A percentile compares a stretch with the other conserved stretches of the same genome.
Evolutionary conservation across 805 yeast genomes (phyloP).

Genomic region (Starmerella scarabaei): DNA sequence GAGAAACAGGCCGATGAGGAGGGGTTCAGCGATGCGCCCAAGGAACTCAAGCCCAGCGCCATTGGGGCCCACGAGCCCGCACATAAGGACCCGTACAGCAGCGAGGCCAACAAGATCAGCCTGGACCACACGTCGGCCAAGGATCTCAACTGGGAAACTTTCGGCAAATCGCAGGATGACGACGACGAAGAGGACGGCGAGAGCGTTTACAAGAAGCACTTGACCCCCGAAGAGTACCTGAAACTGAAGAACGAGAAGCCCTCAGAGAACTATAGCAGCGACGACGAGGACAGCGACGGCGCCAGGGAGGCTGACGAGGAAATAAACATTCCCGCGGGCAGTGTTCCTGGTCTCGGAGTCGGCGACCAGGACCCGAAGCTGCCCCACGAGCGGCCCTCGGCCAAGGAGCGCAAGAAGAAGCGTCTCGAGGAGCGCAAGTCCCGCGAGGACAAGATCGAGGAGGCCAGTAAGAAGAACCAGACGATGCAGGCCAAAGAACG

Average conservation of each 20-base stretch:
- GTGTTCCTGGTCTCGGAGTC: slow-evolving; percentile 21
- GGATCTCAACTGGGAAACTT: neutral
- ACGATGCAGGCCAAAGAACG: slow-evolving; percentile 9
- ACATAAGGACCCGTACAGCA: neutral
- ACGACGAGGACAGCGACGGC: neutral
- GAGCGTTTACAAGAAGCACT: neutral
- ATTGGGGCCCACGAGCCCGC: neutral
- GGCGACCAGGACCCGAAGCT: slow-evolving; percentile 20
- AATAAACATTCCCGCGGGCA: slow-evolving; percentile 16
- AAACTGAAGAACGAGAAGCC: neutral
- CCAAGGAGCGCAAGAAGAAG: slow-evolving; percentile 4
- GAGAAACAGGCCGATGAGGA: neutral
- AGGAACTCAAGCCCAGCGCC: neutral
- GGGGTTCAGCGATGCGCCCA: neutral
- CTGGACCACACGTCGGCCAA: neutral
- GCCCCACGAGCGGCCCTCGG: slow-evolving; percentile 20
- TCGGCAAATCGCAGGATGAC: neutral
- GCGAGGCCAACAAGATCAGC: neutral
- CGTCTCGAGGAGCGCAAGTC: neutral
- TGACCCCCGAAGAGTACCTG: neutral
- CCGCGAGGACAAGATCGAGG: slow-evolving; percentile 4
- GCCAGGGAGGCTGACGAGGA: slow-evolving; percentile 4
- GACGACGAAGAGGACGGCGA: neutral
- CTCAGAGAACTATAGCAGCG: neutral
- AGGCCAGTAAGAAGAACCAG: slow-evolving; percentile 6